Conservation (phyloP, 306 rosid genomes). For the Pachyrhizus erosus region DNA sequence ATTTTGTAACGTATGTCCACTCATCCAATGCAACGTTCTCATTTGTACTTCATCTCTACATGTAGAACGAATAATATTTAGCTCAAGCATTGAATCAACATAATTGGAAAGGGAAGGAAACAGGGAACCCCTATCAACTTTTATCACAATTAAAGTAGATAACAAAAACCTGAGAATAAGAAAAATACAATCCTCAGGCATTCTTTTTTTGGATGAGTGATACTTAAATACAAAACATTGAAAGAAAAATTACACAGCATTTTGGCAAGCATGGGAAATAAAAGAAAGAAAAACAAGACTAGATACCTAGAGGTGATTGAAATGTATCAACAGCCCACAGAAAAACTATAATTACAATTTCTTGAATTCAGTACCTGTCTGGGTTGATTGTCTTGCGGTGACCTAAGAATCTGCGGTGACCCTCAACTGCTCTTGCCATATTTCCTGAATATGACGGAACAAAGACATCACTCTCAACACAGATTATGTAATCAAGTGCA, state of each 20-base stretch:
- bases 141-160: background rate
- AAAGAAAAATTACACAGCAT: background rate
- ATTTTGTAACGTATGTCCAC: background rate
- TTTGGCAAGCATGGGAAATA: constrained; percentile 6
- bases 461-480: constrained; percentile 90
- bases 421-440: constrained; percentile 98
- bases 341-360: constrained; percentile 14
- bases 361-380: constrained; percentile 63
- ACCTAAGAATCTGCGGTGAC: constrained; percentile 90
- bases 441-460: constrained; percentile 88
- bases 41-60: background rate
- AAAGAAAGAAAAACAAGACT: constrained; percentile 8
- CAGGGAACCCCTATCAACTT: background rate
- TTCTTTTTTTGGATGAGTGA: background rate
- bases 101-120: background rate
- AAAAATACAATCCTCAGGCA: background rate
- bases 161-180: background rate
- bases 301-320: constrained; percentile 17
- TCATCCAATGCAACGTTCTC: background rate
- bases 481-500: constrained; percentile 88
- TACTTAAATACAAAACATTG: constrained; percentile 15
- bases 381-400: constrained; percentile 89
- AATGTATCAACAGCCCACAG: background rate
- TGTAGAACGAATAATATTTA: background rate
- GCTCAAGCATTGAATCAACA: background rate